These are phyloP conservation scores for Elsinoe australis DNA, from an alignment of 2,329 filamentous ascomycete genomes.

Conservation along the genomic window DNA sequence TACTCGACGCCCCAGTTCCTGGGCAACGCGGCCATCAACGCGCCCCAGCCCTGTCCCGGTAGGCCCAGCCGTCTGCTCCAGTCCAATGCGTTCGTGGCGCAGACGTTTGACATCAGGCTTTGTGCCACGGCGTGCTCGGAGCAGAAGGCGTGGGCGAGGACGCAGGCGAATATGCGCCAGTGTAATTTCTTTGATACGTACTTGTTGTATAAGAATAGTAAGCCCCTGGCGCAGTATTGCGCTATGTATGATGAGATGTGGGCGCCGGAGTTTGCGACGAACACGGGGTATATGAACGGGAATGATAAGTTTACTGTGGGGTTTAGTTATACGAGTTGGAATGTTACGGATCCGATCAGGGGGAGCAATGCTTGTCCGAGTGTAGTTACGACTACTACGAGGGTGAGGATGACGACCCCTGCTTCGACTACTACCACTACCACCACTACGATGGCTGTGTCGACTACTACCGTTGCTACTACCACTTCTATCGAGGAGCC, in stretches of 20 bases:
- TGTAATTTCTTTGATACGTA: conserved; percentile 33
- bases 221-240: conserved; percentile 26
- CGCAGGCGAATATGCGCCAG: neutral
- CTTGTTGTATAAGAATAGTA: conserved; percentile 26
- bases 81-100: conserved; percentile 22
- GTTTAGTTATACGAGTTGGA: conserved; percentile 22
- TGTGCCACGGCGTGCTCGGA: conserved; percentile 27
- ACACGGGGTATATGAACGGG: conserved; percentile 23
- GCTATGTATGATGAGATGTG: conserved; percentile 24
- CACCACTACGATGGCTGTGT: neutral
- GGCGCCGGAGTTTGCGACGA: conserved; percentile 24
- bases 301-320: conserved; percentile 23
- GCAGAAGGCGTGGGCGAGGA: conserved; percentile 13
- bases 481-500: no score
- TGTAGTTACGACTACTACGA: neutral
- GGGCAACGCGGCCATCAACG: conserved; percentile 27
- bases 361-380: neutral
- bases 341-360: conserved; percentile 17
- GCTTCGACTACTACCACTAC: no score
- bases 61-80: conserved; percentile 24
- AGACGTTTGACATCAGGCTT: conserved; percentile 26
- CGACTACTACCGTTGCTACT: neutral
- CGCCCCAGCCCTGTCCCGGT: conserved; percentile 27
- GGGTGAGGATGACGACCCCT: no score
- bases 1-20: conserved; percentile 22